Evolutionary conservation across 495 filamentous ascomycete species (phyloP).

Genomic region (Xylaria venustula): DNA sequence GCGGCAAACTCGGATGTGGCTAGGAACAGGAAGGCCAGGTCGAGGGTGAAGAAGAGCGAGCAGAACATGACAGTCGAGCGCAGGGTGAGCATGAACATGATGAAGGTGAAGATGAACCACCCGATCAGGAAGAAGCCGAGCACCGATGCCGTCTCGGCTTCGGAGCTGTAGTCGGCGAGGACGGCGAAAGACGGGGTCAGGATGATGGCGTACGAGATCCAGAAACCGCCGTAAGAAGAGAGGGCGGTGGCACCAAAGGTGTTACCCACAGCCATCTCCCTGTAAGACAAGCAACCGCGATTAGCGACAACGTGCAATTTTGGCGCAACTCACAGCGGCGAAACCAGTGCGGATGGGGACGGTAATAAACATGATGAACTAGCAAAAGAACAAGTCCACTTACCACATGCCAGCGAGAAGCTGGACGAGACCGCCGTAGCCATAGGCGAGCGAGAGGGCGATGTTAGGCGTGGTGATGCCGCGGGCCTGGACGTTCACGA

Average conservation of each 20-base stretch:
- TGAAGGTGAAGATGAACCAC: constrained; percentile 98
- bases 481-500: constrained; percentile 74
- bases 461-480: constrained; percentile 62
- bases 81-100: constrained; percentile 85
- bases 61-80: constrained; percentile 96
- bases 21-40: constrained; percentile 88
- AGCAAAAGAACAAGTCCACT: constrained; percentile 37
- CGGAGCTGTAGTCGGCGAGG: constrained; percentile 41
- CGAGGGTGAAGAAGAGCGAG: constrained; percentile 89
- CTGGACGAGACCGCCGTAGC: constrained; percentile 88
- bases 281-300: constrained; percentile 28
- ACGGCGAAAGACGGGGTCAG: constrained; percentile 79
- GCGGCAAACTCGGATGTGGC: constrained; percentile 65
- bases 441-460: constrained; percentile 68
- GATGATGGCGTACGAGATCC: constrained; percentile 87
- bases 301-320: not conserved
- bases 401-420: constrained; percentile 97
- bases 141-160: constrained; percentile 48
- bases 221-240: constrained; percentile 97
- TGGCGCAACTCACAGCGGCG: too few species aligned
- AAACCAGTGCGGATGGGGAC: too few species aligned
- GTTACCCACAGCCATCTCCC: constrained; percentile 98
- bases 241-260: constrained; percentile 97
- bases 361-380: not conserved
- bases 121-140: constrained; percentile 85